phyloP scores from a whole-genome alignment of 805 yeast genomes.

The Ogataea nitratoaversa region DNA sequence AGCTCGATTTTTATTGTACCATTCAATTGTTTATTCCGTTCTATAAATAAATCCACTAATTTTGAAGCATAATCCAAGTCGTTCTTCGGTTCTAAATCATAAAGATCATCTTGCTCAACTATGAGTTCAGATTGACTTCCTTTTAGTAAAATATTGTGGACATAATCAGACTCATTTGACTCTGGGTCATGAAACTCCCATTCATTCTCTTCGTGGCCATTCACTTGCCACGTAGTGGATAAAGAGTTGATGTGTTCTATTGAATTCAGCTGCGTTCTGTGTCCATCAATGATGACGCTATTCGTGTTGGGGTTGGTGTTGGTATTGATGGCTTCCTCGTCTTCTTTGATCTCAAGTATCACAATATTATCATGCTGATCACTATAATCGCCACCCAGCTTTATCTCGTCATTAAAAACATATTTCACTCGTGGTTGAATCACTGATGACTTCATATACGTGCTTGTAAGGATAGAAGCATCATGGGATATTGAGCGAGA shows the following conservation, averaged over 20 bases:
- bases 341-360: neutral
- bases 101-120: slow-evolving; percentile 12
- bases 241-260: slow-evolving; percentile 10
- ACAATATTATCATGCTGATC: neutral
- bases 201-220: slow-evolving; percentile 1
- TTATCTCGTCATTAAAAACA: slow-evolving; percentile 13
- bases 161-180: slow-evolving; percentile 1
- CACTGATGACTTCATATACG: slow-evolving; percentile 2
- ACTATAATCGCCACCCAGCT: slow-evolving; percentile 3
- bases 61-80: slow-evolving; percentile 20
- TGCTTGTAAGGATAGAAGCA: neutral
- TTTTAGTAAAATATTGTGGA: slow-evolving; percentile 9
- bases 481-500: neutral
- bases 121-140: slow-evolving; percentile 23
- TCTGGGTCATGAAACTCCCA: slow-evolving; percentile 18
- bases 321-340: slow-evolving; percentile 2
- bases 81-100: slow-evolving; percentile 19
- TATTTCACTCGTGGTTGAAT: slow-evolving; percentile 1
- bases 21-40: neutral
- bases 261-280: neutral
- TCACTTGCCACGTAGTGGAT: slow-evolving; percentile 13
- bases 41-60: slow-evolving; percentile 12
- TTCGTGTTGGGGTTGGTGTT: too few relatives aligned
- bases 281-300: slow-evolving; percentile 8
- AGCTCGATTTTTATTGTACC: neutral